Evolutionary conservation across 768 basidiomycete genomes (phyloP).

Genomic region (Omphalotus guepiniiformis): DNA sequence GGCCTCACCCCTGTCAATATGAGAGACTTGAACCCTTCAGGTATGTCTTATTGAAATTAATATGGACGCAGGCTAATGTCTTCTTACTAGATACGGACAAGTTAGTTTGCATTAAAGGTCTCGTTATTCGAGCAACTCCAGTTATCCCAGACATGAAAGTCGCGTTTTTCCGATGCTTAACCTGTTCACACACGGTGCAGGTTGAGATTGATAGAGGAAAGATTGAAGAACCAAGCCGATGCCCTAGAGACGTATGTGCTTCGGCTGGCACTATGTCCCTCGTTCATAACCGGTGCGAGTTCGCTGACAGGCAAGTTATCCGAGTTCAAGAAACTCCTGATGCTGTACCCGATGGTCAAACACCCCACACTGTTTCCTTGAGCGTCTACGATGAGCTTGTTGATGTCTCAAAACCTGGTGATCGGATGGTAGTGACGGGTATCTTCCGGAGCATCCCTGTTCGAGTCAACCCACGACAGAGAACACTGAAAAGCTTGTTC

Average conservation of each 20-base stretch:
- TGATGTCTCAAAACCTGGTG: constrained; percentile 94
- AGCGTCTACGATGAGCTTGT: constrained; percentile 99
- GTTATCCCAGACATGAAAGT: constrained; percentile 99
- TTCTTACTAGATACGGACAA: constrained; percentile 80
- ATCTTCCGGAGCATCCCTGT: constrained; percentile 95
- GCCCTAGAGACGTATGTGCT: constrained; percentile 91
- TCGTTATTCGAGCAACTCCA: constrained; percentile 95
- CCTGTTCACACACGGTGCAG: constrained; percentile 95
- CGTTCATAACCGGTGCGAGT: constrained; percentile 95
- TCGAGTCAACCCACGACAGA: constrained; percentile 88
- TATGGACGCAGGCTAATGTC: background rate
- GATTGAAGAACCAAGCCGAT: constrained; percentile 88
- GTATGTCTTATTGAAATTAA: constrained; percentile 48
- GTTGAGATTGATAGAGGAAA: constrained; percentile 98
- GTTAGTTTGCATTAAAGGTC: constrained; percentile 91
- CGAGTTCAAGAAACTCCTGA: constrained; percentile 97
- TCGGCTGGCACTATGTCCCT: constrained; percentile 88
- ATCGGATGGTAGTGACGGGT: constrained; percentile 84
- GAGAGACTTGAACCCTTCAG: constrained; percentile 91
- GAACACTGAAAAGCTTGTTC: constrained; percentile 92
- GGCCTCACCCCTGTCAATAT: constrained; percentile 84
- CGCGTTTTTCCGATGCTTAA: constrained; percentile 96
- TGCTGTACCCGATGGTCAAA: constrained; percentile 96
- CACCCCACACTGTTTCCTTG: constrained; percentile 93
- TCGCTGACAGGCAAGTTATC: constrained; percentile 93